phyloP scores from a whole-genome alignment of 2,329 filamentous ascomycete species.

The Ophiostoma novo-ulmi region DNA sequence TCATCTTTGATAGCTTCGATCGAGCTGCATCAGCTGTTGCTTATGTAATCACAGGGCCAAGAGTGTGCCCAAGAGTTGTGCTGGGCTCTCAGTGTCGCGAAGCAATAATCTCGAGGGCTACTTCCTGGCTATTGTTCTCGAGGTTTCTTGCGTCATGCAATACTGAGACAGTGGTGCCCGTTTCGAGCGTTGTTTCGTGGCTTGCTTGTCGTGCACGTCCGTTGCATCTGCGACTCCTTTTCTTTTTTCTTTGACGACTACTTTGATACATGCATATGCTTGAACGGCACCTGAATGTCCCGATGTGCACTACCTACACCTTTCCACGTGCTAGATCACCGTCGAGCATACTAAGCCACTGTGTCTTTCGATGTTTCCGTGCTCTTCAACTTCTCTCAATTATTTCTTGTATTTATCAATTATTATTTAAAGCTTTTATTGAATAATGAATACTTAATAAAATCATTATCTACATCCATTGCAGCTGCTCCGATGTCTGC shows the following conservation, averaged over 20 bases:
- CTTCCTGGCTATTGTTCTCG: neutral
- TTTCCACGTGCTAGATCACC: neutral
- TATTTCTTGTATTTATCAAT: no score
- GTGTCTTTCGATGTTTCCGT: neutral
- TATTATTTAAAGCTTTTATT: no score
- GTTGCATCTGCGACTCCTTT: neutral
- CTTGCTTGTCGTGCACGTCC: constrained; percentile 1
- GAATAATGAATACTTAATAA: no score
- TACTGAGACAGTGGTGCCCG: neutral
- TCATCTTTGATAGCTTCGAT: neutral
- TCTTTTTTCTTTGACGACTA: neutral
- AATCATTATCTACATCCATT: neutral
- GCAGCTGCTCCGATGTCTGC: neutral
- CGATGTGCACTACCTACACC: no score
- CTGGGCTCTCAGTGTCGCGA: neutral
- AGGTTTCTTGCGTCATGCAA: neutral
- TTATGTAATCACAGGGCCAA: neutral
- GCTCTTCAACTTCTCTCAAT: neutral
- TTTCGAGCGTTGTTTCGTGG: neutral
- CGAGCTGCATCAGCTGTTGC: neutral
- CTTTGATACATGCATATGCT: neutral
- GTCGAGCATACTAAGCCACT: neutral
- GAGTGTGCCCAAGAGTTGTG: neutral
- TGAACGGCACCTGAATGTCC: neutral
- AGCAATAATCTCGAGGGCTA: neutral